These are phyloP conservation scores for Aureobasidium sp. DNA, from an alignment of 2,329 filamentous ascomycete genomes.

Conservation along the genomic window DNA sequence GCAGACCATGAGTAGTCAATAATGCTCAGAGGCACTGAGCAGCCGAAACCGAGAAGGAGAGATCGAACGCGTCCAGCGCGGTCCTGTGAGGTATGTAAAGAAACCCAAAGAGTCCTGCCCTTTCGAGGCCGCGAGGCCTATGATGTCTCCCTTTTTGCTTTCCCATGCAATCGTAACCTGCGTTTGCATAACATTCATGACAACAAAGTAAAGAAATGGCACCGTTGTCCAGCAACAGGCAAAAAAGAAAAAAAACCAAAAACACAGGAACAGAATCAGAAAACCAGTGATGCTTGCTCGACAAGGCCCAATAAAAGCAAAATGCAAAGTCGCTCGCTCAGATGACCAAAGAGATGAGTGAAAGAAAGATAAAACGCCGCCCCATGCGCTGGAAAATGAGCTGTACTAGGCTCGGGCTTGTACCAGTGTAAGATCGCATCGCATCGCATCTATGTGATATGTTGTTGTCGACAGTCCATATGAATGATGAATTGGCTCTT, in stretches of 20 bases:
- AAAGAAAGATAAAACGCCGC: slow-evolving; percentile 4
- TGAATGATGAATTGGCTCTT: slow-evolving; percentile 30
- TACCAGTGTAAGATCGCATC: slow-evolving; percentile 7
- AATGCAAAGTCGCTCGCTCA: slow-evolving; percentile 11
- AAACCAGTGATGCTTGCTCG: slow-evolving; percentile 5
- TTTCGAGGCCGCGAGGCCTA: slow-evolving; percentile 8
- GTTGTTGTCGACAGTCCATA: background rate
- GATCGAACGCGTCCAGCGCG: background rate
- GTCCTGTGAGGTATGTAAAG: background rate
- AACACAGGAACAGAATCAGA: background rate
- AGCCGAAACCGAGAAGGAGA: background rate
- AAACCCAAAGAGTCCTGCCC: slow-evolving; percentile 4
- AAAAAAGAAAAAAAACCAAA: background rate
- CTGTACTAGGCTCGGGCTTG: background rate
- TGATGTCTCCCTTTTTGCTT: slow-evolving; percentile 1
- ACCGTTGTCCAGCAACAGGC: background rate
- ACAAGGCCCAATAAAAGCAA: slow-evolving; percentile 7
- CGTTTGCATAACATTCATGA: slow-evolving; percentile 11
- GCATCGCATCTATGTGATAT: slow-evolving; percentile 9
- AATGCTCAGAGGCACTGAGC: background rate
- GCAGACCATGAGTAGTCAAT: background rate
- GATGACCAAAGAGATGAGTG: background rate
- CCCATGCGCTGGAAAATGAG: background rate
- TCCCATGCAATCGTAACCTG: slow-evolving; percentile 12
- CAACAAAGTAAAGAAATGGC: background rate